Evolutionary conservation across 768 basidiomycete genomes (phyloP), one percentile per base, ranked within the genome.

Genomic region (Podaxis sp.): DNA sequence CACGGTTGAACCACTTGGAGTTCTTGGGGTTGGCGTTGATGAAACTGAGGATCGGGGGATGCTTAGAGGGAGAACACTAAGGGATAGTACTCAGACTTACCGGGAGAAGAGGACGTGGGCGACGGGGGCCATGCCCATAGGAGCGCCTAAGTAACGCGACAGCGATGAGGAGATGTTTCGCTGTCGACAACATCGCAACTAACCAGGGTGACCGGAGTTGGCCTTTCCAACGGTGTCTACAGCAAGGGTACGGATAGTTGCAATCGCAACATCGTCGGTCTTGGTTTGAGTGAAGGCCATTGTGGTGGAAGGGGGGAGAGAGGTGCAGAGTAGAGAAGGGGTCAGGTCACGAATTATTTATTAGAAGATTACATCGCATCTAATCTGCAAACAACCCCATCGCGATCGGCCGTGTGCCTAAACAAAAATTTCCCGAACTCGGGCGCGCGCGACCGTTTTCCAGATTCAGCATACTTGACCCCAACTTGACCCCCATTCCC

Each of bases 1-100:
- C 95, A 64, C 96, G 90, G 79, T 96, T 96, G 79, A 90, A 90
- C 95, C 94, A 96, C 75, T 93, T 89, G 46, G 94, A 87, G 79
- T 83, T 90, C 75, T 87, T 88, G 55, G 94, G 91, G 78, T 94
- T 96, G 70, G 89, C 88, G 66, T 90, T 91, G 79, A 97, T 74
- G 83, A 94, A 93, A 19, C 91, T 93, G 33, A 6, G 40, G 47
- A 25, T 17, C 7, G 57, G 41, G 65, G 64, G 22, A 27, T 38
- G 55, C 33, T 33, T 33, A 33, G 2, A 33, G n/a, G 41, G 24
- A 11, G 52, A 58, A 59, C 43, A 61, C 66, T 62, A 53, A 22
- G 25, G 13, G 36, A 29, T 19, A 55, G 36, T n/a, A 62, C 29
- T 37, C 11, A 27, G 19, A 19, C 63, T 33, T 68, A 88, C 94